Evolutionary conservation across 2,329 filamentous ascomycete species (phyloP).

Genomic region (Pseudocercospora musae): DNA sequence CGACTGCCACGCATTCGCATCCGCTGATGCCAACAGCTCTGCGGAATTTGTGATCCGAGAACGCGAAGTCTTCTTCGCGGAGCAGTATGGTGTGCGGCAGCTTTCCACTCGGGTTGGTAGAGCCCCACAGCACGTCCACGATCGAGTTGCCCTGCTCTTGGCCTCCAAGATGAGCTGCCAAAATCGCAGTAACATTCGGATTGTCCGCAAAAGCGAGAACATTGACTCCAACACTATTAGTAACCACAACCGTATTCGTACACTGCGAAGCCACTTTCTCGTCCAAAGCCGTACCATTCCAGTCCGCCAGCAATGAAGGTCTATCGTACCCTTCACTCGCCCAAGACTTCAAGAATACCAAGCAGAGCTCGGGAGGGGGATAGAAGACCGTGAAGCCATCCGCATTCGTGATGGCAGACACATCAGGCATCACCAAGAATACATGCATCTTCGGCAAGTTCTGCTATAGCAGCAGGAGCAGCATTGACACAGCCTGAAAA

Average conservation of each 20-base stretch:
- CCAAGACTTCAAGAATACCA: constrained; percentile 60
- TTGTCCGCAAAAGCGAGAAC: constrained; percentile 42
- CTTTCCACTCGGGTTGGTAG: constrained; percentile 71
- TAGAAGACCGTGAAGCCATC: constrained; percentile 39
- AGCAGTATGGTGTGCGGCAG: constrained; percentile 84
- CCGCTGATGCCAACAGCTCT: constrained; percentile 32
- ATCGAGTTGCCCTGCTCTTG: constrained; percentile 83
- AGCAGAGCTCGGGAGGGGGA: constrained; percentile 46
- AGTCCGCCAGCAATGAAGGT: constrained; percentile 40
- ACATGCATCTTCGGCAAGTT: background rate
- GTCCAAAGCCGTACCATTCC: constrained; percentile 43
- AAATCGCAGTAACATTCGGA: constrained; percentile 65
- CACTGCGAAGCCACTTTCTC: constrained; percentile 50
- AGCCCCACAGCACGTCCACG: constrained; percentile 47
- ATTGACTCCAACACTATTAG: constrained; percentile 58
- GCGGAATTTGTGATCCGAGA: constrained; percentile 39
- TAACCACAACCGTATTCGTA: constrained; percentile 60
- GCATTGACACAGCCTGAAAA: background rate
- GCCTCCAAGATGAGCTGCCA: constrained; percentile 79
- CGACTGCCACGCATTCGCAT: constrained; percentile 44
- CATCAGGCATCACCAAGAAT: background rate
- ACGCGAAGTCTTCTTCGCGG: constrained; percentile 44
- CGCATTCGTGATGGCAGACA: constrained; percentile 29
- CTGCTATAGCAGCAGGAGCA: background rate
- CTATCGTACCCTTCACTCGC: constrained; percentile 48